Base-by-base conservation (phyloP, 495 filamentous ascomycete genomes). In the Pyronema domesticum region DNA sequence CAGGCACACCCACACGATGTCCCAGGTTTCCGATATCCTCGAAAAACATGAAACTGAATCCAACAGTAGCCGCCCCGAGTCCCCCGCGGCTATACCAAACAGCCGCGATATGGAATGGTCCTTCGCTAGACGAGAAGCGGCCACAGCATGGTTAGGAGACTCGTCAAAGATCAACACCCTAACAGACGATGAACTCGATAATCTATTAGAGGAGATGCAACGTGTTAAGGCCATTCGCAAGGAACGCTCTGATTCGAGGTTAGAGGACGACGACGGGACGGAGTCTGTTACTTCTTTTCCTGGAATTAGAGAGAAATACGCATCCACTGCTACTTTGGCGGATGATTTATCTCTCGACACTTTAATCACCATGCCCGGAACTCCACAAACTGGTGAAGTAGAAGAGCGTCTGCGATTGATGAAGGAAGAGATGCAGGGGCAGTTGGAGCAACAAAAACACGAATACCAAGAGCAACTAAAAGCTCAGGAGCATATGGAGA, bases 321-420 rank as follows among this genome's bases (percentile, higher is more conserved):
- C 93, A 74, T 95, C 88, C 3, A 91, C 83, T 64, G 88, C 88
- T 11, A 99, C 93, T 3, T 74, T 95, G 39, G 35, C 37, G 11
- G 91, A 99, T 65, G 94, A 94, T 66, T 91, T 96, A 63, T 96
- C 93, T 11, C 74, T 96, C 18, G 91, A 99, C 61, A 99, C 93
- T 3, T 80, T 80, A 1, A 75, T 96, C 40, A 99, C 91, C 1
- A 84, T 94, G 73, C 91, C 93, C 6, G 89, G 86, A 1, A 95
- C 89, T 1, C 89, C 91, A 37, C 85, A 80, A 49, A 80, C 79
- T 43, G 79, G 77, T 23, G 89, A 89, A 46, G 72, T 73, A 5
- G 85, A 86, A 44, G 80, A 86, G 36, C 75, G 77, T 45, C 68
- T 95, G 49, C 77, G 80, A 51, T 76, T 82, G 50, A 81, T 85